Percentiles rank a stretch among this genome's conserved stretches.
These are phyloP conservation scores for Aspergillus sclerotialis DNA, from an alignment of 2,329 filamentous ascomycete species.

Conservation along the genomic window DNA sequence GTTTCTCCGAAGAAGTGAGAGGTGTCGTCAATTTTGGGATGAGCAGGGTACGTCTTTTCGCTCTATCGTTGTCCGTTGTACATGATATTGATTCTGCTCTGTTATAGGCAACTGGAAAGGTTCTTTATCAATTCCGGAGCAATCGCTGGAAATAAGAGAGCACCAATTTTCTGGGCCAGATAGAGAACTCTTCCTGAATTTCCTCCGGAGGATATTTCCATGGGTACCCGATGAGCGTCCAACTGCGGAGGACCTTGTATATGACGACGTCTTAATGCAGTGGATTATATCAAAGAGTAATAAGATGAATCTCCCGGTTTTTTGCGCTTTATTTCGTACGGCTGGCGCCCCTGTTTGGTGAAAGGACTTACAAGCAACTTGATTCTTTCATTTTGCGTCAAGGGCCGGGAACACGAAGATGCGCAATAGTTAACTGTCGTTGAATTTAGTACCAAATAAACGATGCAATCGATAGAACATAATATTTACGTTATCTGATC, in stretches of 20 bases:
- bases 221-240: slow-evolving; percentile 26
- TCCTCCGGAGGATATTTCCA: slow-evolving; percentile 25
- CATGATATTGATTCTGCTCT: not conserved
- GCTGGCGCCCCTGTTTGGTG: too few species aligned
- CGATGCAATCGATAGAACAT: too few species aligned
- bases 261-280: slow-evolving; percentile 16
- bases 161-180: slow-evolving; percentile 18
- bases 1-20: slow-evolving; percentile 9
- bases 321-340: too few species aligned
- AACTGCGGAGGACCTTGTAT: slow-evolving; percentile 19
- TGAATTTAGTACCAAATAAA: too few species aligned
- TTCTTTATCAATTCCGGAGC: slow-evolving; percentile 17
- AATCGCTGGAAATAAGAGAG: slow-evolving; percentile 16
- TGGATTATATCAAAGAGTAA: too few species aligned
- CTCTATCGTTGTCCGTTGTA: not conserved
- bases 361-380: too few species aligned
- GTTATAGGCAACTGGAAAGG: slow-evolving; percentile 21
- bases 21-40: slow-evolving; percentile 10
- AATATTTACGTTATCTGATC: too few species aligned
- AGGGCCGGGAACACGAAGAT: too few species aligned
- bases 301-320: too few species aligned
- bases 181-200: slow-evolving; percentile 18
- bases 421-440: too few species aligned
- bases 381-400: too few species aligned
- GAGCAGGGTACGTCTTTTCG: slow-evolving; percentile 7